Evolutionary conservation across 2,329 filamentous ascomycete species (phyloP), one percentile per base, ranked within the genome.

Genomic region (Sporothrix luriei): DNA sequence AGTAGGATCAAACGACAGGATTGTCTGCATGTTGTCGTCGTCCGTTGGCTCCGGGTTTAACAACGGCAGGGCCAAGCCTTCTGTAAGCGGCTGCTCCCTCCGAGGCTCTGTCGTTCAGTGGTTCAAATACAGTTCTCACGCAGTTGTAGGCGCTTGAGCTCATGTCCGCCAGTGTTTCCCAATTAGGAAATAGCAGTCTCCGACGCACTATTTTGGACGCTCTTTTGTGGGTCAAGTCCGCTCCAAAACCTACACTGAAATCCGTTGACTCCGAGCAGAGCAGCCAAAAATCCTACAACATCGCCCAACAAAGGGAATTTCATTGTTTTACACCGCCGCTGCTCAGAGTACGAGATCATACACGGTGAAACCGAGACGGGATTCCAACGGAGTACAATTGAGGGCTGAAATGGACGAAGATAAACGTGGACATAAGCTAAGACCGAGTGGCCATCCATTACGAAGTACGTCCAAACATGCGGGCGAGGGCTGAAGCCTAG

Each of bases 101-200:
- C 33, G 33, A 33, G 33, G 33, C 33, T 33, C 33, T 33, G 33
- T 33, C 33, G 33, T 57, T 38, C 55, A 59, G 29, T 10, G 7
- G 29, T 59, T 21, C 19, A 59, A 21, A 59, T 29, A 59, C 19
- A 40, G 55, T 59, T 40, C 55, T 59, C 9, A 59, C 55, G 19
- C 19, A n/a, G 54, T 57, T 16, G 38, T 38, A 33, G 11, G 40
- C 54, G n/a, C 38, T 19, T 9, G 54, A 21, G 16, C 33, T 61
- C 24, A 61, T 24, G 55, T 61, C 55, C 38, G 33, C 38, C 55
- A 21, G 19, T 2, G 21, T 19, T 5, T 62, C 38, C 57, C 11
- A 26, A 62, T 62, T 14, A 26, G 38, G 57, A 24, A 62, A 46
- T 11, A 16, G 7, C 4, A 10, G 38, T 46, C 21, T 62, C 57